Conservation (phyloP, 495 filamentous ascomycete genomes). For the Cetradonia linearis region DNA sequence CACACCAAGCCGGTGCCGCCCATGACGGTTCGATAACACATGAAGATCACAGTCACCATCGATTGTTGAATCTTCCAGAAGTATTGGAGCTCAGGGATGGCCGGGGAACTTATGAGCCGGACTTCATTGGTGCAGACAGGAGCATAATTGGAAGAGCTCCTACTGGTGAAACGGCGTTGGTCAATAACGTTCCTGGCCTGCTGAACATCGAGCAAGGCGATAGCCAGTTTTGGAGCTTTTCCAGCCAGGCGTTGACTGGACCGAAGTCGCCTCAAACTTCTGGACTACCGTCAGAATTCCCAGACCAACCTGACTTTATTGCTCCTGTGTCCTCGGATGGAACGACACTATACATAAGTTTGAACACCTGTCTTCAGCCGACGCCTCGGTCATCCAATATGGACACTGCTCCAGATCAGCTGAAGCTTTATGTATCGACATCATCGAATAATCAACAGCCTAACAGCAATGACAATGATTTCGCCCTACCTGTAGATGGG, state of each 20-base stretch:
- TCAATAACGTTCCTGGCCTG: conserved; percentile 51
- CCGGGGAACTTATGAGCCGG: conserved; percentile 40
- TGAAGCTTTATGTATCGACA: conserved; percentile 68
- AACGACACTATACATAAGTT: conserved; percentile 18
- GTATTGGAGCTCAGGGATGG: conserved; percentile 14
- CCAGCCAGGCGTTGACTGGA: conserved; percentile 34
- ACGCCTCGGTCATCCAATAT: conserved; percentile 3
- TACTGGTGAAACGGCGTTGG: conserved; percentile 38
- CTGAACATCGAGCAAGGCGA: conserved; percentile 48
- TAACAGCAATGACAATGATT: conserved; percentile 44
- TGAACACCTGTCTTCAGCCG: conserved; percentile 24
- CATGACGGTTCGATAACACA: conserved; percentile 38
- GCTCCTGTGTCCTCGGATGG: background rate
- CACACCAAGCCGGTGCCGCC: conserved; percentile 49
- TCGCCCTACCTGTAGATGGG: conserved; percentile 33
- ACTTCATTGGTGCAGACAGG: conserved; percentile 48
- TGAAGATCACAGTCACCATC: conserved; percentile 39
- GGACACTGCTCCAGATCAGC: conserved; percentile 47
- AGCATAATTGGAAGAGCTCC: conserved; percentile 53
- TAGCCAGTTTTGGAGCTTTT: conserved; percentile 48
- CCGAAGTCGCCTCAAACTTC: conserved; percentile 24
- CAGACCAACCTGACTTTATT: background rate
- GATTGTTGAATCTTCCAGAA: conserved; percentile 28
- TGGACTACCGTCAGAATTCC: conserved; percentile 34
- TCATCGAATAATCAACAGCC: conserved; percentile 54